phyloP scores from a whole-genome alignment of 2,329 filamentous ascomycete species.

The Fusarium papillatum region DNA sequence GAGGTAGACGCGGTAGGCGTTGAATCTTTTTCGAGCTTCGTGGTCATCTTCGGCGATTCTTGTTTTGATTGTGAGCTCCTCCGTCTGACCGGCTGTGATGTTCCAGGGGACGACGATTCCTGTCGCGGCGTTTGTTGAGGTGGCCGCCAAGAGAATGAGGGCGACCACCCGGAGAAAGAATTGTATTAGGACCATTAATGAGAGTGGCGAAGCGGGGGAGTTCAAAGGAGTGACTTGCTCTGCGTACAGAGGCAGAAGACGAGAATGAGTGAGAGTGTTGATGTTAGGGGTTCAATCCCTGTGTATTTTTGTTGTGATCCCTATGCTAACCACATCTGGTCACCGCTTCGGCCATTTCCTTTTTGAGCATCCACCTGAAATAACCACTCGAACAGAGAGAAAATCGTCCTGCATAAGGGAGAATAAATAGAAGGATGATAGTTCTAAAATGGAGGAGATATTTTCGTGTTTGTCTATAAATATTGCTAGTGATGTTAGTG shows the following conservation, averaged over 20 bases:
- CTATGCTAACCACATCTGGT: background rate
- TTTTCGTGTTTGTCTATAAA: too few species aligned
- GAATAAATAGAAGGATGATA: background rate
- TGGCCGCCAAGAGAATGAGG: conserved; percentile 31
- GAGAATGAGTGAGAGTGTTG: background rate
- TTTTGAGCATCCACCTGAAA: background rate
- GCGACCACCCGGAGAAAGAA: conserved; percentile 18
- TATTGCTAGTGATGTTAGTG: background rate
- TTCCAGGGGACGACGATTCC: conserved; percentile 35
- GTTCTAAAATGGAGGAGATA: too few species aligned
- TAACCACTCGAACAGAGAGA: background rate
- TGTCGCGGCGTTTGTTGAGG: conserved; percentile 10
- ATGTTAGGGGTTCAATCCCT: background rate
- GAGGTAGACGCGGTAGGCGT: conserved; percentile 40
- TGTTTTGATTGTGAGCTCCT: conserved; percentile 29
- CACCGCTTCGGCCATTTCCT: background rate
- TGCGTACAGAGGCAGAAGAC: background rate
- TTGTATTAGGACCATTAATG: conserved; percentile 25
- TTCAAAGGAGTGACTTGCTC: background rate
- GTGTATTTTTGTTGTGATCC: background rate
- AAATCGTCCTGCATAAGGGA: background rate
- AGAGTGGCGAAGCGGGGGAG: background rate
- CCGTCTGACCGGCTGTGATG: conserved; percentile 31
- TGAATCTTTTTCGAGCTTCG: conserved; percentile 21
- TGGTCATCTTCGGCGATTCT: conserved; percentile 19